phyloP scores from a whole-genome alignment of 2,329 filamentous ascomycete genomes.

The Paraphaeosphaeria minitans region DNA sequence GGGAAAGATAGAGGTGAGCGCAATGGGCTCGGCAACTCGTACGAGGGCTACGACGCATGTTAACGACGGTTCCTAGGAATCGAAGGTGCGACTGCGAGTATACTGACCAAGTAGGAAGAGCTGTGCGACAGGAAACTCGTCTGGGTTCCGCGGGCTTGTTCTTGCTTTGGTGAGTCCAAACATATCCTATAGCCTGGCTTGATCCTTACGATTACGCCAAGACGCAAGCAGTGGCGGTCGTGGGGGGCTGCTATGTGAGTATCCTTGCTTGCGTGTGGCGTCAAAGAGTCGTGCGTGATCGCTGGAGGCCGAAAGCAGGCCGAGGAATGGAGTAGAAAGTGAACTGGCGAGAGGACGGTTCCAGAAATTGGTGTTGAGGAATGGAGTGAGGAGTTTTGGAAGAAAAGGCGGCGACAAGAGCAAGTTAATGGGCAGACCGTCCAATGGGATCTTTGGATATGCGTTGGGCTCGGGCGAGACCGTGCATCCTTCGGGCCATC shows the following conservation, averaged over 20 bases:
- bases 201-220: slow-evolving; percentile 56
- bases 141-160: slow-evolving; percentile 65
- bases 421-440: not conserved
- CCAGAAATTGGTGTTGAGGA: slow-evolving; percentile 4
- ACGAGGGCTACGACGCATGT: slow-evolving; percentile 71
- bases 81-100: not conserved
- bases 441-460: not conserved
- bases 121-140: slow-evolving; percentile 81
- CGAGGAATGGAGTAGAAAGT: not conserved
- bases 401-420: slow-evolving; percentile 5
- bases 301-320: slow-evolving; percentile 1
- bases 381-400: slow-evolving; percentile 5
- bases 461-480: slow-evolving; percentile 2
- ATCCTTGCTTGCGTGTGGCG: slow-evolving; percentile 30
- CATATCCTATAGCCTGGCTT: slow-evolving; percentile 59
- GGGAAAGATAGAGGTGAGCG: slow-evolving; percentile 90
- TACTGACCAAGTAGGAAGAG: slow-evolving; percentile 80
- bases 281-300: slow-evolving; percentile 8
- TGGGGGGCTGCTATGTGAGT: slow-evolving; percentile 15
- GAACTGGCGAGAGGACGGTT: not conserved
- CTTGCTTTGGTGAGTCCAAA: slow-evolving; percentile 61
- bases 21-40: slow-evolving; percentile 89
- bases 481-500: slow-evolving; percentile 11
- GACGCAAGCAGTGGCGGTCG: slow-evolving; percentile 20
- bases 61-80: not conserved